Base-by-base conservation (phyloP, 169 alveolate species). In the Ichthyophthirius multifiliis region DNA sequence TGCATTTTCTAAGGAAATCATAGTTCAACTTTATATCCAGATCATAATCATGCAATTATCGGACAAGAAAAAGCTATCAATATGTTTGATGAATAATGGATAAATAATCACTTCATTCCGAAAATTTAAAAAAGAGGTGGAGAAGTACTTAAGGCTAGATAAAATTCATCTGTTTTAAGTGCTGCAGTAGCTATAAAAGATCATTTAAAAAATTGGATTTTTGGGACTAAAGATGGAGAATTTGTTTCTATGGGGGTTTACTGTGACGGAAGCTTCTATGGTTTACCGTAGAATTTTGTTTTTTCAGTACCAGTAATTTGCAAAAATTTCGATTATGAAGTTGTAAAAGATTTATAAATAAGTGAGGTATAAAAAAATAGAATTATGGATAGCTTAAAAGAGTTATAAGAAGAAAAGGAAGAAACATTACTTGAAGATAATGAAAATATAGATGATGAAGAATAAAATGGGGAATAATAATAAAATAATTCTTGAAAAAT, bases 151-250 rank as follows among this genome's bases (percentile, higher is more conserved):
- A 71, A 83, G 20, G 94, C 87, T 0, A 91, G 93, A 74, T 90
- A 88, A 35, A 82, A 86, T 27, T 86, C 96, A 6, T 87, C 95
- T 4, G 94, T 96, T 30, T 92, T 94, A 46, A 84, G 94, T 27
- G 98, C 97, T 18, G 98, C 98, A 0, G 87, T 73, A 34, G 96
- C 98, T 30, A 91, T 90, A 43, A 79, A 89, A 43, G 96, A 95
- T 71, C 97, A 92, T 82, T 67, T 92, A 23, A 92, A 89, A 74
- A 93, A 92, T 84, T 95, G 96, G 97, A 74, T 87, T 80, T 82
- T 87, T 43, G 98, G 98, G 13, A 92, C 94, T 80, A n/a, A 44
- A 16, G 89, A 82, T 55, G 94, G 92, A 3, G 89, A 90, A 79
- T 85, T 84, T 67, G 92, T 83, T n/a, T 77, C 92, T 15, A 91